Conservation (phyloP, 164 flowering plant genomes). For the Vitis cinerea region DNA sequence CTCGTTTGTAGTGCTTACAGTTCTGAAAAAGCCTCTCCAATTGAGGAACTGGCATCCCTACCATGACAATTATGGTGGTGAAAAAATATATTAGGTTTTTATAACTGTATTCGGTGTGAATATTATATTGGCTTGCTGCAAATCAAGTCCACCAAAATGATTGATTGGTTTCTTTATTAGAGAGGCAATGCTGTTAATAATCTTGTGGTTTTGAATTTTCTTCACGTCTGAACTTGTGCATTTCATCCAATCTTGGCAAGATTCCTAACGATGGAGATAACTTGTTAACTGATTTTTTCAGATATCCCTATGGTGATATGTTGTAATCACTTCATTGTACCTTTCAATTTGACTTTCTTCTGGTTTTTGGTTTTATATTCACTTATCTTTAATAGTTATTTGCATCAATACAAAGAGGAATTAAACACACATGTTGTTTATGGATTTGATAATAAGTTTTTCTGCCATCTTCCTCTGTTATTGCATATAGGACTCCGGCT, state of each 20-base stretch:
- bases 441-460: neutral
- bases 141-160: neutral
- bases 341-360: neutral
- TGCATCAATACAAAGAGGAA: neutral
- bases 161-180: neutral
- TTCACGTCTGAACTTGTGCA: neutral
- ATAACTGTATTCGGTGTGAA: neutral
- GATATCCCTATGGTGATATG: neutral
- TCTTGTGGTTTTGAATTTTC: neutral
- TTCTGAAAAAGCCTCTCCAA: neutral
- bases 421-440: neutral
- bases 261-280: neutral
- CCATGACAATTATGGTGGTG: neutral
- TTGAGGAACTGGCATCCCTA: neutral
- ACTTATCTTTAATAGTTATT: neutral
- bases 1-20: neutral
- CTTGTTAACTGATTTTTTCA: neutral
- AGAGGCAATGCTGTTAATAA: neutral
- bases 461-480: neutral
- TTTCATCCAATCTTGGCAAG: neutral
- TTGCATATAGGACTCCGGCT: slow-evolving; percentile 37
- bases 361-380: neutral
- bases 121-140: neutral
- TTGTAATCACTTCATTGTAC: neutral
- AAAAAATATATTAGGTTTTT: neutral